phyloP scores from a whole-genome alignment of 192 early-diverging fungal species.

The Dissophora ornata region DNA sequence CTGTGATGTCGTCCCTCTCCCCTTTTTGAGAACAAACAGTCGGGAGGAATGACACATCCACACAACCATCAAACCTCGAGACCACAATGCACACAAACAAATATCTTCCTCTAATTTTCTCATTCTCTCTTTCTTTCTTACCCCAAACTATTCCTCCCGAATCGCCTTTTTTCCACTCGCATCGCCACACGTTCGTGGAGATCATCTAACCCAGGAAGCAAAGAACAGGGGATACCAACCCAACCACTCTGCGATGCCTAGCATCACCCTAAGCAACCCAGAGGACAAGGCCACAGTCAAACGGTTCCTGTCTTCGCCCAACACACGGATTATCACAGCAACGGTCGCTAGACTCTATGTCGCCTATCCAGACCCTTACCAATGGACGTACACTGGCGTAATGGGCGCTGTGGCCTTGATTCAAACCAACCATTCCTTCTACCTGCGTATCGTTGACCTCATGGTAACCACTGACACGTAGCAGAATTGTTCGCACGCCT shows the following conservation, averaged over 20 bases:
- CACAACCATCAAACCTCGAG: not conserved
- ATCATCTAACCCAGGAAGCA: too few species aligned
- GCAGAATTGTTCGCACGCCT: not conserved
- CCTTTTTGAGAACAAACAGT: constrained; percentile 1
- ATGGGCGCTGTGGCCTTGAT: constrained; percentile 72
- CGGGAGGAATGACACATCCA: too few species aligned
- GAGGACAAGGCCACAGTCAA: constrained; percentile 74
- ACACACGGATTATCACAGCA: constrained; percentile 80
- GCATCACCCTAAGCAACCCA: constrained; percentile 65
- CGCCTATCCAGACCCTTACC: constrained; percentile 69
- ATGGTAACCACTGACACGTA: constrained; percentile 37
- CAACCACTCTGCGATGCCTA: constrained; percentile 59
- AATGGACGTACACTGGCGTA: constrained; percentile 76
- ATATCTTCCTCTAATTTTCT: not conserved
- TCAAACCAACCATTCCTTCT: constrained; percentile 69
- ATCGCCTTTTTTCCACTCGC: too few species aligned
- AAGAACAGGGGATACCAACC: not conserved
- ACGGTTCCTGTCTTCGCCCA: constrained; percentile 28
- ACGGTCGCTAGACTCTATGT: constrained; percentile 81
- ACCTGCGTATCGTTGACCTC: constrained; percentile 79
- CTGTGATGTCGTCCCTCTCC: too few species aligned
- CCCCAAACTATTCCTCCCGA: not conserved
- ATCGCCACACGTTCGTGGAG: too few species aligned
- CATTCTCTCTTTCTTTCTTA: not conserved
- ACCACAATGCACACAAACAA: too few species aligned